A percentile compares a stretch with the other conserved stretches of the same genome.
Conservation (phyloP, 1,139 yeast genomes). For the Candida mesenterica region DNA sequence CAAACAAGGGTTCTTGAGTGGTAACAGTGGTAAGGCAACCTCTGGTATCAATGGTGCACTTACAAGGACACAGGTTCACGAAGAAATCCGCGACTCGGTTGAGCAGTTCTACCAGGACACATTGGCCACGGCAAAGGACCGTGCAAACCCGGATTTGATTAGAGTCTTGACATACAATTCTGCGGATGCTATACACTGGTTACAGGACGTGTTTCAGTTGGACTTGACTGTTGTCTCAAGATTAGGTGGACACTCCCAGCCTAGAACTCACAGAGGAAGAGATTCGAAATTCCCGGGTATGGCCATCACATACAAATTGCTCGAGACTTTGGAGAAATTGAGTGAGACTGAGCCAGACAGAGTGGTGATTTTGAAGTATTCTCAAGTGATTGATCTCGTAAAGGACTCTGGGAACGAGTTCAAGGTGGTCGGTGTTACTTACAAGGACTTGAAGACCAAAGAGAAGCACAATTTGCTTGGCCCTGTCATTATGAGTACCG, state of each 20-base stretch:
- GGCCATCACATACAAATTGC: conserved; percentile 66
- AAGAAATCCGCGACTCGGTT: conserved; percentile 53
- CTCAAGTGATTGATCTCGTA: conserved; percentile 56
- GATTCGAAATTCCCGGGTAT: conserved; percentile 70
- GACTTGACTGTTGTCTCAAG: conserved; percentile 66
- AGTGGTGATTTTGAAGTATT: conserved; percentile 50
- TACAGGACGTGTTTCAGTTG: conserved; percentile 58
- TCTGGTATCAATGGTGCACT: conserved; percentile 79
- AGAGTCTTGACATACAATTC: conserved; percentile 52
- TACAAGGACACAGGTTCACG: conserved; percentile 56
- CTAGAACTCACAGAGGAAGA: conserved; percentile 74
- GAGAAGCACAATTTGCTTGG: conserved; percentile 38
- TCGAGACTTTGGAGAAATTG: conserved; percentile 51
- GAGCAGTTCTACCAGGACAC: conserved; percentile 66
- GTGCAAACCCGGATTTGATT: conserved; percentile 56
- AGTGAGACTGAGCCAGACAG: conserved; percentile 51
- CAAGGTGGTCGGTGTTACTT: conserved; percentile 48
- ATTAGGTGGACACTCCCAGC: conserved; percentile 72
- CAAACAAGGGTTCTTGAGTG: conserved; percentile 65
- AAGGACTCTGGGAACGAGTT: conserved; percentile 23
- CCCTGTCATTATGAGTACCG: conserved; percentile 74
- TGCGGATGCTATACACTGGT: conserved; percentile 68
- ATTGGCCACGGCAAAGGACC: conserved; percentile 58
- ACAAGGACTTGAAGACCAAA: conserved; percentile 38
- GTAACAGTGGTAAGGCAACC: conserved; percentile 79